Evolutionary conservation across 768 basidiomycete genomes (phyloP).

Genomic region (Hysterangium stoloniferum): DNA sequence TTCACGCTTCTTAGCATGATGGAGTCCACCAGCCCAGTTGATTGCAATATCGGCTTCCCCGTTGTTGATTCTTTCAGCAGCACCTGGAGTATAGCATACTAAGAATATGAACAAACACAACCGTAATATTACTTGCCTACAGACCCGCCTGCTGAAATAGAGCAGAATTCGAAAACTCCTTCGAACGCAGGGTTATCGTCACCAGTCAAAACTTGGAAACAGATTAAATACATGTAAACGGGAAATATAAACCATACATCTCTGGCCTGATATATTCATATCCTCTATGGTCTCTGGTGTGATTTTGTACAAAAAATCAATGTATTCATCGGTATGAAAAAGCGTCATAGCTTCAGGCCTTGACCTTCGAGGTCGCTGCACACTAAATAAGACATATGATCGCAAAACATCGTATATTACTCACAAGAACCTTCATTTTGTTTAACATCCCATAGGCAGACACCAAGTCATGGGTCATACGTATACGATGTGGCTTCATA

Average conservation of each 20-base stretch:
- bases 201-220: conserved; percentile 47
- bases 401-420: conserved; percentile 27
- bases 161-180: conserved; percentile 94
- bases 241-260: conserved; percentile 49
- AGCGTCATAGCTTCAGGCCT: conserved; percentile 74
- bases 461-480: conserved; percentile 88
- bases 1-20: conserved; percentile 99
- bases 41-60: conserved; percentile 80
- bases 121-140: conserved; percentile 50
- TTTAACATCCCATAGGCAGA: conserved; percentile 89
- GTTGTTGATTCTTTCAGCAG: conserved; percentile 69
- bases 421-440: conserved; percentile 86
- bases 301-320: conserved; percentile 83
- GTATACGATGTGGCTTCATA: conserved; percentile 95
- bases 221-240: not conserved
- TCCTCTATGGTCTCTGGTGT: conserved; percentile 88
- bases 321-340: conserved; percentile 98
- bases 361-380: conserved; percentile 62
- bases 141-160: conserved; percentile 93
- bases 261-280: conserved; percentile 72
- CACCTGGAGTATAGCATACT: conserved; percentile 39
- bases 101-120: not conserved
- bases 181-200: conserved; percentile 98
- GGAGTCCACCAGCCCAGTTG: conserved; percentile 97
- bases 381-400: not conserved